These are phyloP conservation scores for Coelastrella sp. DNA, from an alignment of 139 green algal genomes.

Conservation along the genomic window DNA sequence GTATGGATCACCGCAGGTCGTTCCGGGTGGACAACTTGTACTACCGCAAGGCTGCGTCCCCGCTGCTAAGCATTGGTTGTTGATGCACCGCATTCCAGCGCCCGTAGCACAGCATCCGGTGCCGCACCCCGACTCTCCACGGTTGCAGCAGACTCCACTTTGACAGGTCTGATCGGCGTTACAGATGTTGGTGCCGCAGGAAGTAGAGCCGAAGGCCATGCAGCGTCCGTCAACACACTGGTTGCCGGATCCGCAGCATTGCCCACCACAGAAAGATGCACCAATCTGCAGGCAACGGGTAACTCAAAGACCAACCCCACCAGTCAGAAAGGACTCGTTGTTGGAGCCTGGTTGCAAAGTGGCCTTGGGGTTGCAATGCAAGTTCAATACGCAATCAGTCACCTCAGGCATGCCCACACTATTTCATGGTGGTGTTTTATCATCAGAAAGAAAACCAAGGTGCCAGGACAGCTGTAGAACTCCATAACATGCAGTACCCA, in stretches of 20 bases:
- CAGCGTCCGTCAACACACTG: conserved; percentile 10
- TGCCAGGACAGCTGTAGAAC: too few species aligned
- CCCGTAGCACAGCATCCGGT: conserved; percentile 15
- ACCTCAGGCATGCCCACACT: too few species aligned
- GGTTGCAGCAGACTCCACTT: conserved; percentile 15
- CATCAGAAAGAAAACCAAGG: too few species aligned
- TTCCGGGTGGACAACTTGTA: conserved; percentile 8
- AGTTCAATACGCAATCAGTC: too few species aligned
- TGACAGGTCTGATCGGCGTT: conserved; percentile 16
- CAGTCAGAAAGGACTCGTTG: neutral
- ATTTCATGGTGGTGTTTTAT: too few species aligned
- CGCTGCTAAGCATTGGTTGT: neutral
- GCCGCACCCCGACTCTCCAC: neutral
- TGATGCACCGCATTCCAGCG: conserved; percentile 30
- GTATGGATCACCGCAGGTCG: neutral
- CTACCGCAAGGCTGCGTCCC: conserved; percentile 37
- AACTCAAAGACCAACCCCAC: neutral
- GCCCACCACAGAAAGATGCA: neutral
- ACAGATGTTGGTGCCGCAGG: conserved; percentile 13
- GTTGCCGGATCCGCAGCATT: conserved; percentile 24
- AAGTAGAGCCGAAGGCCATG: neutral
- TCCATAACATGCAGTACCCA: too few species aligned
- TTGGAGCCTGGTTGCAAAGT: too few species aligned
- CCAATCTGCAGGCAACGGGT: neutral
- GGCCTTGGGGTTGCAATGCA: too few species aligned